phyloP scores from a whole-genome alignment of 2,329 filamentous ascomycete species.

The Talaromyces rugulosus region DNA sequence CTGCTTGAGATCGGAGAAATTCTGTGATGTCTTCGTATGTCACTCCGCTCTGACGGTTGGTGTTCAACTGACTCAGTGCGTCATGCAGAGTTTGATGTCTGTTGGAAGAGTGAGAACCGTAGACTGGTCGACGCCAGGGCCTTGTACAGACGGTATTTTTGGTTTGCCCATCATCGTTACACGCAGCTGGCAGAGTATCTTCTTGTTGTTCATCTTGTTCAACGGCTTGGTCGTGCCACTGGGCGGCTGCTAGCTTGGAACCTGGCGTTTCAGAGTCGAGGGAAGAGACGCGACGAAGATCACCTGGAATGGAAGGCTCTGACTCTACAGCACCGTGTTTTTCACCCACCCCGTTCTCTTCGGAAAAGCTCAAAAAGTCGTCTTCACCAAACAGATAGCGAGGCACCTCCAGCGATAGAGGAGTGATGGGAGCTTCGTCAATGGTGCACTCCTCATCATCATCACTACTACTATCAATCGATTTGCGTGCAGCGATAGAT shows the following conservation, averaged over 20 bases:
- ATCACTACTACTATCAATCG: not conserved
- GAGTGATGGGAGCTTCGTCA: not conserved
- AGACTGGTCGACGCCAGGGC: constrained; percentile 1
- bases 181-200: not conserved
- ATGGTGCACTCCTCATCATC: not conserved
- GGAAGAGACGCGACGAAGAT: not conserved
- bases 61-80: constrained; percentile 7
- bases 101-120: constrained; percentile 9
- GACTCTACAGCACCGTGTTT: not conserved
- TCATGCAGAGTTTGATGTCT: constrained; percentile 12
- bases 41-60: constrained; percentile 2
- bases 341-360: not conserved
- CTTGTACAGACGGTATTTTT: not conserved
- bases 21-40: constrained; percentile 6
- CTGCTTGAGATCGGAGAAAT: not conserved
- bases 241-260: not conserved
- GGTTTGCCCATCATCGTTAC: not conserved
- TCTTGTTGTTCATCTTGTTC: not conserved
- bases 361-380: not conserved
- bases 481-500: not conserved
- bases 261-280: not conserved
- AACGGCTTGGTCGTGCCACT: not conserved
- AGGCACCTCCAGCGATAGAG: not conserved
- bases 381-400: not conserved
- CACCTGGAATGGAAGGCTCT: not conserved